Base-by-base conservation (phyloP, 1,284 basidiomycete species). In the Ganoderma lingzhi region DNA sequence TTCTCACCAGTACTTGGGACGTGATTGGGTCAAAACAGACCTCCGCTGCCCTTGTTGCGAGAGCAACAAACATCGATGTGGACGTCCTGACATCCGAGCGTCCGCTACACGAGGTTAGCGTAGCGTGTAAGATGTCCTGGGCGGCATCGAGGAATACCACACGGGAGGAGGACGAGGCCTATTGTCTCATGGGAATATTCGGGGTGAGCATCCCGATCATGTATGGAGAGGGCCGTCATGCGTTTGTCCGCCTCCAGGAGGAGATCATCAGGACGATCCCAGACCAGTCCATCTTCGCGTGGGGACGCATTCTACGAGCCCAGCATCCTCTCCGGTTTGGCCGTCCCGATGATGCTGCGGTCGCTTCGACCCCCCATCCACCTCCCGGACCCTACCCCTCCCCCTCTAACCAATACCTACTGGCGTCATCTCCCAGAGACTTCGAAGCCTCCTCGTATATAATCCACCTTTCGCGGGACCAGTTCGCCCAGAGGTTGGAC, bases 121-220 rank as follows among this genome's bases (percentile, higher is more conserved):
- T 65, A 0, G 63, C 67, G 1, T 51, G 23, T 10, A 37, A 48
- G 39, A 65, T 68, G 63, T 62, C 48, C 9, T 68, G 67, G 67
- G 67, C 67, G 2, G 39, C 63, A 8, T 15, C 28, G 0, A 32
- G 63, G n/a, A 30, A 51, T 32, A 64, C 67, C 5, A 62, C 30
- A 6, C 48, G 48, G 2, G 59, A 55, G 37, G 63, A 68, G 35
- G 67, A 68, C 60, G 41, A 65, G 48, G 67, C 67, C 6, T 68
- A 68, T 30, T 55, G 30, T 19, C 51, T 68, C 30, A 65, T 68
- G 60, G 67, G 67, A 6, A 68, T 68, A n/a, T 65, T 68, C 63
- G 63, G 60, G 4, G 63, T 68, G 2, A 14, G 37, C 51, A 56
- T 68, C n/a, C 60, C 37, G 28, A 56, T 48, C 19, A 64, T 32